These are phyloP conservation scores for Dactylellina haptotyla DNA, from an alignment of 2,329 filamentous ascomycete genomes.

Conservation along the genomic window DNA sequence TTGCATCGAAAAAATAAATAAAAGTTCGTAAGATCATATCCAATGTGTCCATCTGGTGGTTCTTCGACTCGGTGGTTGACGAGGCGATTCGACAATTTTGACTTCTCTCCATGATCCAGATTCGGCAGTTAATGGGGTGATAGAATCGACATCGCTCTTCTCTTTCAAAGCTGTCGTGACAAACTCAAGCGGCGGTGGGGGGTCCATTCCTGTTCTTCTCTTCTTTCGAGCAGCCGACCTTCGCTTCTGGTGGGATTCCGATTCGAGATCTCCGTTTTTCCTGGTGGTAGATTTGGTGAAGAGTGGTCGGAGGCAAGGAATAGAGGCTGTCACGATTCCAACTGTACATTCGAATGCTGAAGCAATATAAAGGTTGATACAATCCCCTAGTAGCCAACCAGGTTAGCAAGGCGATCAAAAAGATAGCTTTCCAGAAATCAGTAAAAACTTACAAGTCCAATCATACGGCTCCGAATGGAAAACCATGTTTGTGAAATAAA, in stretches of 20 bases:
- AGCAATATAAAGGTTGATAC: slow-evolving; percentile 37
- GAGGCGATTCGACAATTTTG: slow-evolving; percentile 13
- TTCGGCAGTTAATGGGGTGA: slow-evolving; percentile 26
- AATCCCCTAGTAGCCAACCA: slow-evolving; percentile 20
- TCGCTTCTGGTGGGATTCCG: slow-evolving; percentile 27
- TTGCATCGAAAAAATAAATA: slow-evolving; percentile 12
- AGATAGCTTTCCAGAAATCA: background rate
- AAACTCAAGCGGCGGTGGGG: slow-evolving; percentile 32
- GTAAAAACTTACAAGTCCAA: slow-evolving; percentile 38
- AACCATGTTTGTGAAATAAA: slow-evolving; percentile 44
- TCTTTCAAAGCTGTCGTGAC: slow-evolving; percentile 36
- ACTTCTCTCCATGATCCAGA: slow-evolving; percentile 29
- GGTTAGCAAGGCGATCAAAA: background rate
- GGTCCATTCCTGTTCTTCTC: slow-evolving; percentile 26
- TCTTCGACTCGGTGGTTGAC: background rate
- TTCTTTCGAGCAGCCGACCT: slow-evolving; percentile 36
- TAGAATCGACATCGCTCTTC: slow-evolving; percentile 21
- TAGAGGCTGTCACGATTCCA: slow-evolving; percentile 43
- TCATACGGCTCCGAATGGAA: slow-evolving; percentile 42
- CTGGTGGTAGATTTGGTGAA: slow-evolving; percentile 31
- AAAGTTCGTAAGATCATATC: slow-evolving; percentile 25
- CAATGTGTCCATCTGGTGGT: slow-evolving; percentile 25
- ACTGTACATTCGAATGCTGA: slow-evolving; percentile 30
- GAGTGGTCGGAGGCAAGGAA: slow-evolving; percentile 36
- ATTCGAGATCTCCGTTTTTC: slow-evolving; percentile 31